Evolutionary conservation across 2,329 filamentous ascomycete genomes (phyloP), one percentile per base, ranked within the genome.

Genomic region (Biscogniauxia marginata): DNA sequence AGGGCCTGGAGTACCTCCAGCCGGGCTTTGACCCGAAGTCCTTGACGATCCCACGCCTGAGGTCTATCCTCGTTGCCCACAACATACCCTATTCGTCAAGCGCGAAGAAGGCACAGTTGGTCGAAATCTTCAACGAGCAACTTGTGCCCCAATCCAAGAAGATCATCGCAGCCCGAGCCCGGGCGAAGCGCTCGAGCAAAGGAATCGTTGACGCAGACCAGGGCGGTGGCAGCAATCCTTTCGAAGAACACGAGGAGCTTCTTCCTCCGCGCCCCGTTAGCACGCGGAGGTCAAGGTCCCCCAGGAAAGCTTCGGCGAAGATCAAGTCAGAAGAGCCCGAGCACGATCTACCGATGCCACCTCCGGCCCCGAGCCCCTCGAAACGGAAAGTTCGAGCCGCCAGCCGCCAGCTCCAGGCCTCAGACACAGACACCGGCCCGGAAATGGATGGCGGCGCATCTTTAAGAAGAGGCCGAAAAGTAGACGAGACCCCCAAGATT

Each of bases 11-110:
- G 64, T 99, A 98, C 72, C 86, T 98, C 25, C 86, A 93, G 69
- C 83, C 90, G 53, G 90, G 84, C 66, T 98, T 97, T 72, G 91
- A 99, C 71, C 86, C 95, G 19, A 82, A 83, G 69, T 85, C 83
- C 62, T 84, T 98, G 61, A 98, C 92, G 1, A 86, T 98, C 50
- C 92, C 95, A 23, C 89, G 89, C 47, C 80, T 99, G 65, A 90
- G 95, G 67, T 93, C 90, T 49, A 96, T 98, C 63, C 85, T 99
- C 56, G 90, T 98, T 67, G 89, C 86, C 63, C 91, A 99, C 76
- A 89, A 92, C 70, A 79, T 98, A 67, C 77, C 85, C 39, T 98
- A 96, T 71, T 88, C 93, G 4, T 87, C 91, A 0, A 93, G 87
- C 4, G 92, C 95, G 11, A 99, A 98, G 77, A 99, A 99, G 77